These are phyloP conservation scores for Arthrinium phaeospermum DNA, from an alignment of 2,329 filamentous ascomycete species.

Conservation along the genomic window DNA sequence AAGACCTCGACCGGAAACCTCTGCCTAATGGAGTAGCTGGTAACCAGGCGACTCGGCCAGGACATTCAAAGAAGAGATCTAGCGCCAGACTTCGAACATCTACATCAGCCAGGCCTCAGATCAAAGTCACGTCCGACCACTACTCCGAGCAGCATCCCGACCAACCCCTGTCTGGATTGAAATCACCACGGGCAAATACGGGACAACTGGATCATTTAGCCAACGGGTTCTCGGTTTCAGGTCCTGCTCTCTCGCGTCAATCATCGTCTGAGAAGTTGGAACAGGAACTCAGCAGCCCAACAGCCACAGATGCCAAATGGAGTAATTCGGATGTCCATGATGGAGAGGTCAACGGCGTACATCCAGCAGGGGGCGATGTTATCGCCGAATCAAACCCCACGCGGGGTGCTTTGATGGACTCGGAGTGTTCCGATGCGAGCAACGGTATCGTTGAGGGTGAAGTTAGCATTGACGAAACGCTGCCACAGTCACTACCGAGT, in stretches of 20 bases:
- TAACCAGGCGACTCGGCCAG: slow-evolving; percentile 17
- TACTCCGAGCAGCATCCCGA: slow-evolving; percentile 14
- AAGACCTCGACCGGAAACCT: slow-evolving; percentile 6
- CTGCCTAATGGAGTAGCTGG: background rate
- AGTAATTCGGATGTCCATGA: background rate
- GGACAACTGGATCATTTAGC: background rate
- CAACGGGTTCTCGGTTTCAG: background rate
- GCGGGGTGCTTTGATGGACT: background rate
- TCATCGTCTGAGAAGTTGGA: background rate
- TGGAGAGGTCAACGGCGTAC: background rate
- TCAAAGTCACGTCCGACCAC: slow-evolving; percentile 10
- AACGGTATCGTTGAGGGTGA: slow-evolving; percentile 26
- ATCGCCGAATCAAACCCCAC: background rate
- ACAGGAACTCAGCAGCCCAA: background rate
- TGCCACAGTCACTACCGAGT: slow-evolving; percentile 62
- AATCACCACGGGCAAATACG: slow-evolving; percentile 15
- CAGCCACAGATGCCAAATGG: background rate
- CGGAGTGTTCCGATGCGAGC: slow-evolving; percentile 24
- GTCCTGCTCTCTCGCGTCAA: background rate
- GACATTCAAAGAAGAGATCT: slow-evolving; percentile 23
- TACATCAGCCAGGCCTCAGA: slow-evolving; percentile 5
- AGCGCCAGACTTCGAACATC: slow-evolving; percentile 16
- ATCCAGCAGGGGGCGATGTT: background rate
- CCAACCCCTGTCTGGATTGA: slow-evolving; percentile 14
- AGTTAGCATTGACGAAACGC: slow-evolving; percentile 40